These are phyloP conservation scores for Xylariales sp. DNA, from an alignment of 2,329 filamentous ascomycete genomes.

Conservation along the genomic window DNA sequence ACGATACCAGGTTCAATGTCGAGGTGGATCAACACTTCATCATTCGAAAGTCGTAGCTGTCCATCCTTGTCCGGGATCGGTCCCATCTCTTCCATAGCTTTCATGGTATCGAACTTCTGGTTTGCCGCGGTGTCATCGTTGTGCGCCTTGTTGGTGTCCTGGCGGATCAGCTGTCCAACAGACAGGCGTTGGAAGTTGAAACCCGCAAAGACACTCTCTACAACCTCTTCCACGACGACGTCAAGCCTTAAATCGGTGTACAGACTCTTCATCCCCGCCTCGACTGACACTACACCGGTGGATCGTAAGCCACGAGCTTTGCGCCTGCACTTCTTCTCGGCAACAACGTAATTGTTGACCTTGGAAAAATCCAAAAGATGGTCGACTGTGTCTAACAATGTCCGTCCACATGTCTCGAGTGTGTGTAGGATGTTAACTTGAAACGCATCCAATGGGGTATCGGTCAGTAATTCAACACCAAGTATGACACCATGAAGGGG, in stretches of 20 bases:
- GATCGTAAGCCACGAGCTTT: not conserved
- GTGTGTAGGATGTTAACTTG: constrained; percentile 45
- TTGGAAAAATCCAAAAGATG: constrained; percentile 52
- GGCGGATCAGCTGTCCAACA: not conserved
- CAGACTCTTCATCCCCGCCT: constrained; percentile 19
- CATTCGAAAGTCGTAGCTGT: not conserved
- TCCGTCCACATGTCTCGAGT: constrained; percentile 46
- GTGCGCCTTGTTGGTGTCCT: not conserved
- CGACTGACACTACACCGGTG: constrained; percentile 4
- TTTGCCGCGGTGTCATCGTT: not conserved
- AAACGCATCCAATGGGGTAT: constrained; percentile 40
- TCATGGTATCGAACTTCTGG: not conserved
- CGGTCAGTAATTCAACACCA: constrained; percentile 46
- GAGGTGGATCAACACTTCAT: constrained; percentile 39
- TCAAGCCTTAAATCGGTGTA: constrained; percentile 30
- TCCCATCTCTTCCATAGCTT: not conserved
- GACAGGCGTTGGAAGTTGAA: constrained; percentile 27
- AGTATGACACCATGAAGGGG: constrained; percentile 56
- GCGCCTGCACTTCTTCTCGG: constrained; percentile 11
- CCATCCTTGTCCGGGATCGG: not conserved
- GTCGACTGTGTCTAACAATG: constrained; percentile 49
- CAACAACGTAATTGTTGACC: constrained; percentile 36
- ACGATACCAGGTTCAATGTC: constrained; percentile 41
- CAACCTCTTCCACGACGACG: constrained; percentile 39
- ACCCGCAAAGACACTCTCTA: constrained; percentile 43